Percentiles rank a stretch among this genome's conserved stretches.
These are phyloP conservation scores for Reutealis trisperma DNA, from an alignment of 345 rosid species.

Conservation along the genomic window DNA sequence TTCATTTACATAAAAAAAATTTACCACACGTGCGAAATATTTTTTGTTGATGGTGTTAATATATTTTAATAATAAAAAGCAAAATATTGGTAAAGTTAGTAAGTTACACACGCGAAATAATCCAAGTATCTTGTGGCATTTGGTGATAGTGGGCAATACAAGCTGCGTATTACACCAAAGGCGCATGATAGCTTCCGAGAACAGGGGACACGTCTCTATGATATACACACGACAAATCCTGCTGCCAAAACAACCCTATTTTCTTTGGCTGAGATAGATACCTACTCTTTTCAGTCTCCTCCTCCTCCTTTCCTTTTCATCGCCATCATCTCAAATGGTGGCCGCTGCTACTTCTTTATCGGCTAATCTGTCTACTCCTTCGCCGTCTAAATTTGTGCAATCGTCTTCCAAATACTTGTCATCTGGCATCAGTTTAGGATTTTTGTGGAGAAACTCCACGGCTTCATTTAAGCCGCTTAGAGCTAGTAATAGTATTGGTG, in stretches of 20 bases:
- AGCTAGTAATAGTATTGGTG: not conserved
- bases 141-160: too few species aligned
- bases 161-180: not conserved
- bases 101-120: too few species aligned
- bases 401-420: not conserved
- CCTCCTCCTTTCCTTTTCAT: not conserved
- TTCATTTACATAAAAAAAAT: too few species aligned
- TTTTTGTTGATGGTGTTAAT: too few species aligned
- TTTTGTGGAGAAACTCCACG: not conserved
- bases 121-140: not conserved
- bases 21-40: too few species aligned
- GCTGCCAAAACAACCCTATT: too few species aligned
- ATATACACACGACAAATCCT: too few species aligned
- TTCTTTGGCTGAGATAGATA: not conserved
- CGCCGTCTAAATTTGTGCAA: not conserved
- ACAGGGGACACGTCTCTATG: too few species aligned
- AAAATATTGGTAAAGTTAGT: too few species aligned
- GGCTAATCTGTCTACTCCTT: not conserved
- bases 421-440: not conserved
- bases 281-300: not conserved
- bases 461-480: conserved; percentile 6
- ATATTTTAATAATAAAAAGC: too few species aligned
- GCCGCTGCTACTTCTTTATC: not conserved
- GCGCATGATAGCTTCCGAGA: not conserved
- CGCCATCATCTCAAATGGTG: not conserved